Evolutionary conservation across 176 grass and related monocot species (phyloP), one percentile per base, ranked within the genome.

Genomic region (Aechmea fasciata): DNA sequence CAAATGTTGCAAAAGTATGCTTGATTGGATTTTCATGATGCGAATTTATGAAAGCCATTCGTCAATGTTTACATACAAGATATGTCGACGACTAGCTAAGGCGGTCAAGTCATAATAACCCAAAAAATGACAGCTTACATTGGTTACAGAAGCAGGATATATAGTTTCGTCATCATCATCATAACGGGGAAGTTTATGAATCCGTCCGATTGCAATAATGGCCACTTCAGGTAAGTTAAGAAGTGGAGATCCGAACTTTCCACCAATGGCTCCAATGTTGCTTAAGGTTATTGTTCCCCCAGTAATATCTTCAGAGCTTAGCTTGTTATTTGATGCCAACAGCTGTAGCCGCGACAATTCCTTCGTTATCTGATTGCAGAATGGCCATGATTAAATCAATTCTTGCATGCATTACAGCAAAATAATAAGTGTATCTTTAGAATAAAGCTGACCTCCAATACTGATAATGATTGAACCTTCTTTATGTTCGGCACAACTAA

Each of bases 211-310:
- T 9, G 93, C 93, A 85, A 97, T 87, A 24, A 97, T 97, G 12
- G 89, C 88, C 74, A 97, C 93, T 82, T 97, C 93, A 50, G 93
- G 93, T 63, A 85, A 76, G 84, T 97, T 97, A 23, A 97, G 84
- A 75, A 97, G 84, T 18, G 94, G 94, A 63, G 89, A 97, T 1
- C 94, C 89, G 70, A 97, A 97, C 77, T 92, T 97, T 72, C 94
- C 94, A 52, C 94, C 94, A 67, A 97, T 92, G 28, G 94, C 72
- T 2, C 94, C 94, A 48, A 97, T 97, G 79, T 97, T 97, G 86
- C 89, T 97, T 41, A 97, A 77, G 17, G 94, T 97, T 79, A 97
- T 83, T 61, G 89, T 97, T 77, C 86, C 94, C 68, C 79, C 94
- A 48, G 68, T 76, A 81, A 97, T 85, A 82, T 97, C 86, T 50